Percentiles rank a stretch among this genome's conserved stretches.
Conservation (phyloP, 2,329 filamentous ascomycete genomes). For the Penicillium verrucosum region DNA sequence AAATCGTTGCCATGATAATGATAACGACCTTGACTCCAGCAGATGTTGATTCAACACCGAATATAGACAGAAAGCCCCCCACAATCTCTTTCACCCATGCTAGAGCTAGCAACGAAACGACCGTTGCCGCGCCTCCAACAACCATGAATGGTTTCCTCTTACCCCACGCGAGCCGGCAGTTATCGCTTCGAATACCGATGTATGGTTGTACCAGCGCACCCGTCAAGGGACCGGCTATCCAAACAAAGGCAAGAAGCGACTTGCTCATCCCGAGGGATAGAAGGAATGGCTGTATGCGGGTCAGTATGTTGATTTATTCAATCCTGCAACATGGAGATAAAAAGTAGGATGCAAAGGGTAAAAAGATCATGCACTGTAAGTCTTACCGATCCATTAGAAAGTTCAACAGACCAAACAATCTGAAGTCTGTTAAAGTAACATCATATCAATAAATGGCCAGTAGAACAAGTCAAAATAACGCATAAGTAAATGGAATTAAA, state of each 20-base stretch:
- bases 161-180: conserved; percentile 70
- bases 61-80: conserved; percentile 62
- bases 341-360: not conserved
- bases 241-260: conserved; percentile 76
- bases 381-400: conserved; percentile 77
- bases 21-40: conserved; percentile 61
- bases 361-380: not conserved
- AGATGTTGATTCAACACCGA: conserved; percentile 67
- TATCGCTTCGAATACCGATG: conserved; percentile 76
- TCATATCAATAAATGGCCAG: conserved; percentile 5
- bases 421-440: conserved; percentile 59
- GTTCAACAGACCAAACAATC: conserved; percentile 92
- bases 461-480: not conserved
- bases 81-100: conserved; percentile 74
- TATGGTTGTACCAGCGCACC: conserved; percentile 79
- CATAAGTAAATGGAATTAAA: not conserved
- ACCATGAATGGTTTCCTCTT: conserved; percentile 81
- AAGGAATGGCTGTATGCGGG: conserved; percentile 59
- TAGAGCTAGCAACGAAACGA: conserved; percentile 65
- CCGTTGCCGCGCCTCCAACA: conserved; percentile 63
- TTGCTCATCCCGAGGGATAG: conserved; percentile 79
- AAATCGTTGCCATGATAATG: conserved; percentile 75
- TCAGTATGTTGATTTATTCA: not conserved
- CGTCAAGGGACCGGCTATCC: conserved; percentile 77
- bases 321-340: not conserved